Percentiles rank a stretch among this genome's conserved stretches.
phyloP scores from a whole-genome alignment of 768 basidiomycete genomes.

The Suillus placidus region DNA sequence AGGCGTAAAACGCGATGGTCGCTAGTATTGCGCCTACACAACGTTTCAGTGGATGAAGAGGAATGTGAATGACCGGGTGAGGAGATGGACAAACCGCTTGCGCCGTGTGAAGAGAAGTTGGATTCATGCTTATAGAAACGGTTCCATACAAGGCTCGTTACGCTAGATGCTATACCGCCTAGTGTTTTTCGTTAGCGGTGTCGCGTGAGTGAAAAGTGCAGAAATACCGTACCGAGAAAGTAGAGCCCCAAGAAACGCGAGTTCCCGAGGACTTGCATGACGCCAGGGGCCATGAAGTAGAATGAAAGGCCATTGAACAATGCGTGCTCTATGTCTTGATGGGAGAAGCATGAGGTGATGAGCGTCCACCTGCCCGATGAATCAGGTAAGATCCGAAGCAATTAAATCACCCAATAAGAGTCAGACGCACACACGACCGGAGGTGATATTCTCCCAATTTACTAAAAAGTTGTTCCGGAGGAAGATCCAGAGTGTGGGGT shows the following conservation, averaged over 20 bases:
- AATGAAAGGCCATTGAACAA: conserved; percentile 79
- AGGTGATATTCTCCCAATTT: conserved; percentile 58
- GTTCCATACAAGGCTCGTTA: conserved; percentile 52
- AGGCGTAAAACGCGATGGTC: conserved; percentile 71
- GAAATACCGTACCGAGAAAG: conserved; percentile 65
- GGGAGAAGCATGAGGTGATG: conserved; percentile 73
- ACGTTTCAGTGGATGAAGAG: conserved; percentile 12
- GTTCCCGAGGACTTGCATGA: conserved; percentile 66
- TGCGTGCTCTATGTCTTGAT: conserved; percentile 59
- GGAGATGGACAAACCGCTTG: conserved; percentile 60
- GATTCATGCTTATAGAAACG: conserved; percentile 31
- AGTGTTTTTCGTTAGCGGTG: neutral
- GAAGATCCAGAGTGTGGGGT: conserved; percentile 41
- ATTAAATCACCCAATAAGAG: neutral
- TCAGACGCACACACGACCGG: conserved; percentile 64
- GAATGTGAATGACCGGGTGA: neutral
- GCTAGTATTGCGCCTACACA: conserved; percentile 69
- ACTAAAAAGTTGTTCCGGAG: conserved; percentile 67
- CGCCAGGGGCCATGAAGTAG: conserved; percentile 72
- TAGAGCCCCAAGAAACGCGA: conserved; percentile 72
- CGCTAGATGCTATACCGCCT: conserved; percentile 65
- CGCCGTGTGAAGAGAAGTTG: conserved; percentile 54
- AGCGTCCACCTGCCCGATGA: conserved; percentile 65
- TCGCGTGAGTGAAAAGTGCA: conserved; percentile 1
- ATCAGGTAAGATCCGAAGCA: conserved; percentile 11